phyloP scores from a whole-genome alignment of 2,329 filamentous ascomycete species.

The Ascochyta fabae region DNA sequence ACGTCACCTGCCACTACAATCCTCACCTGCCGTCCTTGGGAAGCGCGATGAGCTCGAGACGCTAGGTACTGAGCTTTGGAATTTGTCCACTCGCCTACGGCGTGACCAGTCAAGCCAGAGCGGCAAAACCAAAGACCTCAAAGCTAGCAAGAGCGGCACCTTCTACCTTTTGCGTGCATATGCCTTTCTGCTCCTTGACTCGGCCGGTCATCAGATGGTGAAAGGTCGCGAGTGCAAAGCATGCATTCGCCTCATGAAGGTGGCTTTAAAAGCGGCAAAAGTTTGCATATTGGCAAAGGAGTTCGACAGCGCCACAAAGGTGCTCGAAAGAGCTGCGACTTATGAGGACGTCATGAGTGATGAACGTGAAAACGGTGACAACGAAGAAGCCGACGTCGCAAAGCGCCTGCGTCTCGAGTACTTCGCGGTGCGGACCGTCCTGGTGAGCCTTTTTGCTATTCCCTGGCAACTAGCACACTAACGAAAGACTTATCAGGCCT shows the following conservation, averaged over 20 bases:
- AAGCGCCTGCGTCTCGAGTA: slow-evolving; percentile 65
- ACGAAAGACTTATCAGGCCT: slow-evolving; percentile 61
- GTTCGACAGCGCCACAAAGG: slow-evolving; percentile 63
- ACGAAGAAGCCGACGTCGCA: slow-evolving; percentile 39
- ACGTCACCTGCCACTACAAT: slow-evolving; percentile 45
- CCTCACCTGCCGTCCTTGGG: slow-evolving; percentile 33
- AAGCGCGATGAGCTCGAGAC: slow-evolving; percentile 61
- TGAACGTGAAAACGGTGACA: slow-evolving; percentile 20
- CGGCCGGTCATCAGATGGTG: slow-evolving; percentile 27
- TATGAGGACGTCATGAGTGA: slow-evolving; percentile 48
- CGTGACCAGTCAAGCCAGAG: slow-evolving; percentile 24
- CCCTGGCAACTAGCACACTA: not conserved
- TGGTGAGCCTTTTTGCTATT: slow-evolving; percentile 59
- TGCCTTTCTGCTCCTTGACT: slow-evolving; percentile 72
- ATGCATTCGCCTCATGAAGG: slow-evolving; percentile 65
- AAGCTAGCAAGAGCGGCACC: slow-evolving; percentile 23
- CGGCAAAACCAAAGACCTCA: slow-evolving; percentile 44
- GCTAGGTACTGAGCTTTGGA: slow-evolving; percentile 69
- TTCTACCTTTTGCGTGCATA: slow-evolving; percentile 58
- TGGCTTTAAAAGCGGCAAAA: slow-evolving; percentile 70
- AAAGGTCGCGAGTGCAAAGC: slow-evolving; percentile 35
- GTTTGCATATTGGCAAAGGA: slow-evolving; percentile 67
- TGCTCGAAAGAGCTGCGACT: slow-evolving; percentile 69
- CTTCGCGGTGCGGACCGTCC: slow-evolving; percentile 66
- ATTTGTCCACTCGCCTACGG: slow-evolving; percentile 63